Evolutionary conservation across 2,329 filamentous ascomycete species (phyloP), one percentile per base, ranked within the genome.

Genomic region (Parascedosporium putredinis): DNA sequence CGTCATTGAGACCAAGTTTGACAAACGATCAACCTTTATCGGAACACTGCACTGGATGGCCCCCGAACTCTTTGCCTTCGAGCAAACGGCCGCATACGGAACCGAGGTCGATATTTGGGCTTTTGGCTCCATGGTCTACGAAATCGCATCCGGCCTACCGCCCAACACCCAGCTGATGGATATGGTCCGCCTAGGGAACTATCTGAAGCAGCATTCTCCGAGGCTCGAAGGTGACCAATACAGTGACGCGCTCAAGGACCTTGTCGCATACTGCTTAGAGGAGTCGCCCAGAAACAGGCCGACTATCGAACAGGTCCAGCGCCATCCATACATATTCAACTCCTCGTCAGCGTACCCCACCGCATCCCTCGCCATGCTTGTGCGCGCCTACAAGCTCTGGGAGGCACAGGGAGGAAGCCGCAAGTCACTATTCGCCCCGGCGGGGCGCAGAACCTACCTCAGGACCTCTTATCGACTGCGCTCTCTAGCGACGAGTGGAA

Each of bases 381-480:
- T 91, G 8, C 78, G 80, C 55, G 81, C 79, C 10, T 91, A 85
- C 66, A 83, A 81, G 59, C 60, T 82, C 18, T 91, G 86, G 86
- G 86, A 90, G 62, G 75, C 81, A 6, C 76, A 79, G 56, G 86
- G 86, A 22, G 86, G 86, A 24, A 79, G 78, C 55, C 76, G 86
- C 43, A 78, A 77, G 54, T 84, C 81, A 14, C 67, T 84, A 1
- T 84, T 84, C 54, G 73, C 73, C 64, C 71, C 2, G 76, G 76
- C 20, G 81, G 80, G 51, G 80, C 79, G 2, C 76, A 80, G 54
- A 31, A 31, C 12, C 74, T 68, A 1, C 69, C 73, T 10, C 64
- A 65, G 1, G 70, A 74, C 23, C 57, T 72, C 16, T 62, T 64
- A 1, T 67, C 71, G 2, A 68, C 69, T 2, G 67, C 67, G 1